Evolutionary conservation across 257 asterid species (phyloP).

Genomic region (Leptodermis oblonga): DNA sequence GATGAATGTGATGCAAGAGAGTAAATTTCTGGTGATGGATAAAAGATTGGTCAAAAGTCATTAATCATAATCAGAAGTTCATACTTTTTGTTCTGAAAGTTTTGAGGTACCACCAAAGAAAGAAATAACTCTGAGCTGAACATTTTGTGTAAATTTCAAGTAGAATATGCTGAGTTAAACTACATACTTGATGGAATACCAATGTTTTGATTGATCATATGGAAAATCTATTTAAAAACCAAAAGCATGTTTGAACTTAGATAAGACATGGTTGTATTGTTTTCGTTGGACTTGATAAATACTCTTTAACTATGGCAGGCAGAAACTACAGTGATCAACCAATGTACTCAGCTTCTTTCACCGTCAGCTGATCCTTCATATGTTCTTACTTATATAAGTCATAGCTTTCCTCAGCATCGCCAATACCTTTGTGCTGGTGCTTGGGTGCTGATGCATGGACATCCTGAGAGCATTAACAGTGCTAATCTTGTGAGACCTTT

Average conservation of each 20-base stretch:
- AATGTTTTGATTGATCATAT: background rate
- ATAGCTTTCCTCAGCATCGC: constrained; percentile 85
- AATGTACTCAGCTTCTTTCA: constrained; percentile 91
- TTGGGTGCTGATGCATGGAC: constrained; percentile 90
- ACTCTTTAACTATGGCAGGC: constrained; percentile 53
- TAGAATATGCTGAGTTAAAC: background rate
- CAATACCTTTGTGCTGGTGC: constrained; percentile 96
- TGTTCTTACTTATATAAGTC: constrained; percentile 73
- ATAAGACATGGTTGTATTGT: constrained; percentile 1
- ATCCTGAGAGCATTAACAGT: constrained; percentile 88
- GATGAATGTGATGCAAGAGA: background rate
- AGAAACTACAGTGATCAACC: constrained; percentile 83
- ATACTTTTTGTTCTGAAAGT: background rate
- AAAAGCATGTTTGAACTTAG: background rate
- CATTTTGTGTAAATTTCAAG: background rate
- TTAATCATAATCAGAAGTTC: background rate
- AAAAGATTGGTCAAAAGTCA: background rate
- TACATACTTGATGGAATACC: background rate
- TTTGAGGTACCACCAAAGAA: background rate
- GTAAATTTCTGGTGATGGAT: background rate
- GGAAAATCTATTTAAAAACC: background rate
- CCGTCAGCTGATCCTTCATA: constrained; percentile 81
- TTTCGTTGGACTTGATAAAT: constrained; percentile 3
- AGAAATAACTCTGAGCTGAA: background rate
- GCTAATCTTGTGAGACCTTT: constrained; percentile 66